Conservation (phyloP, 495 filamentous ascomycete genomes). For the Aspergillus conjunctus region DNA sequence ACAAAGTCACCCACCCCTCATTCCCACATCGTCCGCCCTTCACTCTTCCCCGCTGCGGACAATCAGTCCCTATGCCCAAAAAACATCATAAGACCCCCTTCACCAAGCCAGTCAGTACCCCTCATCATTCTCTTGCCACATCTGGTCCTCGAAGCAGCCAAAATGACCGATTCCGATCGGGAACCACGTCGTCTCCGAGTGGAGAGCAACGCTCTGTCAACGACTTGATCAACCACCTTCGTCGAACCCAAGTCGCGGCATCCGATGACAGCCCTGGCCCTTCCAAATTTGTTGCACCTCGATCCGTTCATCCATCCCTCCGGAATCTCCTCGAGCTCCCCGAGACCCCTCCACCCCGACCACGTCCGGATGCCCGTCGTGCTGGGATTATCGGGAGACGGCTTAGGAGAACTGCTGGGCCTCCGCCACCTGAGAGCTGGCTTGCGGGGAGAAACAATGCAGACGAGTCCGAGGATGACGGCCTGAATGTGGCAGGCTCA, state of each 20-base stretch:
- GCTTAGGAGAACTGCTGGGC: constrained; percentile 60
- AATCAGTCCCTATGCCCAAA: constrained; percentile 46
- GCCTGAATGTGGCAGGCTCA: constrained; percentile 7
- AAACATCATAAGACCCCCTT: constrained; percentile 41
- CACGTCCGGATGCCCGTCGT: constrained; percentile 54
- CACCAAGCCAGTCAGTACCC: constrained; percentile 38
- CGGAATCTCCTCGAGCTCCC: constrained; percentile 67
- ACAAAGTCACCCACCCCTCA: constrained; percentile 4
- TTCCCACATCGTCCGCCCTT: constrained; percentile 14
- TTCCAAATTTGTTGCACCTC: constrained; percentile 26
- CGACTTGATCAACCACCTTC: constrained; percentile 52
- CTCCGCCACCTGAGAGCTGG: constrained; percentile 75
- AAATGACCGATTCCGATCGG: constrained; percentile 32
- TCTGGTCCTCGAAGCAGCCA: constrained; percentile 28
- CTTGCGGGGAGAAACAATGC: constrained; percentile 36
- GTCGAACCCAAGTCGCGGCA: constrained; percentile 42
- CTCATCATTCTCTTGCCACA: constrained; percentile 44
- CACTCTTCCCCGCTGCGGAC: constrained; percentile 13
- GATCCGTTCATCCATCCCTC: constrained; percentile 57
- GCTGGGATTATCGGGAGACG: constrained; percentile 42
- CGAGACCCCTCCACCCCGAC: constrained; percentile 66
- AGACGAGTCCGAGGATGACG: constrained; percentile 3
- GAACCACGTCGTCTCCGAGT: constrained; percentile 25
- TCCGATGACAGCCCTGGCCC: constrained; percentile 24
- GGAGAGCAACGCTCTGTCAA: constrained; percentile 44